Conservation (phyloP, 139 green algal genomes). For the Monoraphidium neglectum region DNA sequence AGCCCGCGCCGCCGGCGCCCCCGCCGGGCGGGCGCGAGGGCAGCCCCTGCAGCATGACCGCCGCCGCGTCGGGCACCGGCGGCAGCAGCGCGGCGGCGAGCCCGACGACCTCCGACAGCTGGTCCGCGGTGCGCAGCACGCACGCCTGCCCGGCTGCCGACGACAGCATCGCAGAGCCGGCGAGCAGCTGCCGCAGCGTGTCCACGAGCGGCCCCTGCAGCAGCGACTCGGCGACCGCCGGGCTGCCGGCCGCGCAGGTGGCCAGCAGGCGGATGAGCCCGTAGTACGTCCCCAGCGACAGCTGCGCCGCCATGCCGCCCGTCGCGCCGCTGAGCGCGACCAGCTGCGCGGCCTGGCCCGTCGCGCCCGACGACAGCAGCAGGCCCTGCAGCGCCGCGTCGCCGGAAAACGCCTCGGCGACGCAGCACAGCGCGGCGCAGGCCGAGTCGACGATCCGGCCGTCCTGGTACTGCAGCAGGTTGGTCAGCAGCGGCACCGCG, state of each 20-base stretch:
- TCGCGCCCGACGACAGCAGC: slow-evolving; percentile 72
- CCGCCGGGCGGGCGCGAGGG: slow-evolving; percentile 13
- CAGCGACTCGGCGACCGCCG: slow-evolving; percentile 68
- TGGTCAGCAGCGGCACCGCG: slow-evolving; percentile 85
- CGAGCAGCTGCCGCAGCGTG: slow-evolving; percentile 61
- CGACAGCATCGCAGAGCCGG: slow-evolving; percentile 29
- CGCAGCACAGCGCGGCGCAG: slow-evolving; percentile 80
- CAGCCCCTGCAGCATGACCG: slow-evolving; percentile 43
- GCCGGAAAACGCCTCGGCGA: slow-evolving; percentile 70
- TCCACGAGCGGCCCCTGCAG: slow-evolving; percentile 52
- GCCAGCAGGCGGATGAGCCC: slow-evolving; percentile 80
- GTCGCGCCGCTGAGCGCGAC: slow-evolving; percentile 52
- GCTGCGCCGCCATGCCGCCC: slow-evolving; percentile 67
- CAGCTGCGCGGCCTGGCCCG: slow-evolving; percentile 77
- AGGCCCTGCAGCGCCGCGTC: slow-evolving; percentile 57
- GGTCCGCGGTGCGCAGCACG: slow-evolving; percentile 68
- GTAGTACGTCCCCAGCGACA: slow-evolving; percentile 81
- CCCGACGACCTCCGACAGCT: slow-evolving; percentile 84
- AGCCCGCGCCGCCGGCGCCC: not conserved
- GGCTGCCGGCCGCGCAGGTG: slow-evolving; percentile 56
- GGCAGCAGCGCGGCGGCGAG: slow-evolving; percentile 82
- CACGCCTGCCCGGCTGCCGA: not conserved
- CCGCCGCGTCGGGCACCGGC: slow-evolving; percentile 60
- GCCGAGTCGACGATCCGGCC: slow-evolving; percentile 90
- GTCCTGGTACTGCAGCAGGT: slow-evolving; percentile 76